Percentiles rank a stretch among this genome's conserved stretches.
phyloP scores from a whole-genome alignment of 2,329 filamentous ascomycete species.

The Pseudogymnoascus sp. region DNA sequence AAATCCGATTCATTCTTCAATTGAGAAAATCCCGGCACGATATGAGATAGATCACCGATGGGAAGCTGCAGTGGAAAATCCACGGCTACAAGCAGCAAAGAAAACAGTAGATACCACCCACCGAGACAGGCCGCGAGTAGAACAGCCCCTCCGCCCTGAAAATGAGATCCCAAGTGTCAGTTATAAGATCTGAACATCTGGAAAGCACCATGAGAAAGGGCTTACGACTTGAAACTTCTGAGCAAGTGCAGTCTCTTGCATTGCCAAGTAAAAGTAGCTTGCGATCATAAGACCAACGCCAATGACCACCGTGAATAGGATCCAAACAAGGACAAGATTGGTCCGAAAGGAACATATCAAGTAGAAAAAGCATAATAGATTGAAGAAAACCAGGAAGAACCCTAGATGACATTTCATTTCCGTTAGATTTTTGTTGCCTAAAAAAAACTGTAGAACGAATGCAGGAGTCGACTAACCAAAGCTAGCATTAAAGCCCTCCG shows the following conservation, averaged over 20 bases:
- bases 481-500: slow-evolving; percentile 18
- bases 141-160: slow-evolving; percentile 35
- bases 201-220: not conserved
- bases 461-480: not conserved
- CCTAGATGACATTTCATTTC: not conserved
- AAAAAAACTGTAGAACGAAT: not conserved
- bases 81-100: slow-evolving; percentile 48
- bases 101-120: slow-evolving; percentile 50
- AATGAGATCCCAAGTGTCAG: slow-evolving; percentile 11
- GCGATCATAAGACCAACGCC: slow-evolving; percentile 53
- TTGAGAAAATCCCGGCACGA: slow-evolving; percentile 33
- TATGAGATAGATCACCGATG: slow-evolving; percentile 46
- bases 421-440: not conserved
- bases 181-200: not conserved
- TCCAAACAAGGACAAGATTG: slow-evolving; percentile 62
- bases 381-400: slow-evolving; percentile 62
- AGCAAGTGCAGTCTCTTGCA: not conserved
- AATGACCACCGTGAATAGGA: slow-evolving; percentile 59
- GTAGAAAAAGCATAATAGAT: slow-evolving; percentile 56
- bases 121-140: slow-evolving; percentile 42
- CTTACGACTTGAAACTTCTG: not conserved
- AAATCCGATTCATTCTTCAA: not conserved
- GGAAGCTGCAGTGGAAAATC: slow-evolving; percentile 51
- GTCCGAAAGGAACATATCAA: slow-evolving; percentile 65
- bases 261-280: slow-evolving; percentile 49